Evolutionary conservation across 2,329 filamentous ascomycete species (phyloP), one percentile per base, ranked within the genome.

Genomic region (Grosmannia serpens): DNA sequence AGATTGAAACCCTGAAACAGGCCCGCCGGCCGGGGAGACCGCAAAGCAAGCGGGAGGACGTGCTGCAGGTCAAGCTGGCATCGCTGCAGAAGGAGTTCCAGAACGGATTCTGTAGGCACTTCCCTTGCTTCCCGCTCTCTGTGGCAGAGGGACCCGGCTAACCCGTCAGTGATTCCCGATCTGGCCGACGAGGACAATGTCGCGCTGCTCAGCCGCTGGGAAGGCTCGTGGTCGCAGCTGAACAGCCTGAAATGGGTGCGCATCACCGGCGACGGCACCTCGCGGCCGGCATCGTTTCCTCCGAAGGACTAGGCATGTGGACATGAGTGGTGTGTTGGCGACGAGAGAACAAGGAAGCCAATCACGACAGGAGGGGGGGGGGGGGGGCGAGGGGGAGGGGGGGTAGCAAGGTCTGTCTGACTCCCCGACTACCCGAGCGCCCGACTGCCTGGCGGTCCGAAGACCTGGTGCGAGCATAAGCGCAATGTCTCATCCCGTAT

Each of bases 181-280:
- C 74, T 96, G 57, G 81, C 83, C 58, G 79, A 84, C 49, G 76
- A 79, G 47, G 80, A 85, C 53, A 90, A 85, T 64, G 73, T 88
- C 56, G 72, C 78, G 59, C 78, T 81, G 63, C 72, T 97, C 47
- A 79, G 83, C 62, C 77, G 78, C 26, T 97, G 91, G 89, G 87
- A 90, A 63, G 88, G 88, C 4, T 82, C 88, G 29, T 97, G 92
- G 92, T 80, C 88, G 10, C 86, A 87, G 65, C 78, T 96, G 62
- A 83, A 85, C 38, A 86, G 81, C 10, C 70, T 96, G 64, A 83
- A 85, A 60, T 97, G 91, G 79, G 78, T 90, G 61, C 85, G 89
- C 61, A 76, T 96, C 58, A 80, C 81, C 5, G 83, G 79, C 59
- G 77, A 80, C 33, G 89, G 89, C 4, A 74, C 71, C 15, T 78